Conservation (phyloP, 1,284 basidiomycete genomes). For the Porogramme epimiltina region DNA sequence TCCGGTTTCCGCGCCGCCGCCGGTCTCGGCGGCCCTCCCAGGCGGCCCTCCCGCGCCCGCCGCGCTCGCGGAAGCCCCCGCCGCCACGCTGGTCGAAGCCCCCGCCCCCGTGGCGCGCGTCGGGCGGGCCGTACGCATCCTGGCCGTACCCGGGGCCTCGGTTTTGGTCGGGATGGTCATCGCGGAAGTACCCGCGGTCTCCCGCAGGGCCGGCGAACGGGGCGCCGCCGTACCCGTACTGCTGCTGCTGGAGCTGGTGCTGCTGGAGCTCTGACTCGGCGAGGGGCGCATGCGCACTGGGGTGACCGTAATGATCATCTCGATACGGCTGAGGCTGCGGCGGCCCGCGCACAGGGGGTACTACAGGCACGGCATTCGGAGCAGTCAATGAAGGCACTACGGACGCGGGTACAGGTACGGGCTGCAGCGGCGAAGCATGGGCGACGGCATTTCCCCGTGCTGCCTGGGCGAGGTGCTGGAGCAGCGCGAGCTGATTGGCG, state of each 20-base stretch:
- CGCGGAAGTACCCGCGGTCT: conserved; percentile 42
- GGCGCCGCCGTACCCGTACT: conserved; percentile 37
- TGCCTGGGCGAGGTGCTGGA: conserved; percentile 73
- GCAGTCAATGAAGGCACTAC: conserved; percentile 34
- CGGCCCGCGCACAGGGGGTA: conserved; percentile 24
- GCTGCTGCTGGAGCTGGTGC: background rate
- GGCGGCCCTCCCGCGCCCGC: background rate
- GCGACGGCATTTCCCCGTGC: conserved; percentile 40
- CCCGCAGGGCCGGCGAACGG: no score
- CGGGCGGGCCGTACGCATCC: conserved; percentile 32
- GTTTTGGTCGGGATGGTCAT: conserved; percentile 34
- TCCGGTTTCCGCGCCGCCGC: conserved; percentile 38
- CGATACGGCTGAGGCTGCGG: conserved; percentile 43
- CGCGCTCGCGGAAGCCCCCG: conserved; percentile 32
- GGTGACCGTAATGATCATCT: conserved; percentile 44
- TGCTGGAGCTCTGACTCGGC: conserved; percentile 42
- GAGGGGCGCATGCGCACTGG: conserved; percentile 26
- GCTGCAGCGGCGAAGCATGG: conserved; percentile 30
- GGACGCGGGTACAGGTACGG: conserved; percentile 32
- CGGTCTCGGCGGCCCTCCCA: conserved; percentile 42
- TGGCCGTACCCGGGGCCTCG: background rate
- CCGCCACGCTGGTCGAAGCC: conserved; percentile 39
- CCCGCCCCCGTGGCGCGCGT: conserved; percentile 44
- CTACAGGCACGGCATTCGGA: conserved; percentile 35
- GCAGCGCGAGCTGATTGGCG: conserved; percentile 61